These are phyloP conservation scores for Diutina scorzettiae DNA, from an alignment of 1,139 yeast species.

Conservation along the genomic window DNA sequence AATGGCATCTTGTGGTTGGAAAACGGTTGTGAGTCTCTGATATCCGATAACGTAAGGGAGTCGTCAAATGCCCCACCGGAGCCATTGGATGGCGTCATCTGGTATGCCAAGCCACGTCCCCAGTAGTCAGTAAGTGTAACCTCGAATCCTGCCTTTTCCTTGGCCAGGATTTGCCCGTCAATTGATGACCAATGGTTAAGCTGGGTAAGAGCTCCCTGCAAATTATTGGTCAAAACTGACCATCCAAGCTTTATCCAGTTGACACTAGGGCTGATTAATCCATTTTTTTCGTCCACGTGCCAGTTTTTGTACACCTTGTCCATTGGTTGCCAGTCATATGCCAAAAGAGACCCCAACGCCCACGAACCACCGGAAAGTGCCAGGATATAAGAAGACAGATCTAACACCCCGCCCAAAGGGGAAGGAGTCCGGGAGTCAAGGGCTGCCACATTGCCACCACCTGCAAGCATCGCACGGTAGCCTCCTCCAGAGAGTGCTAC, in stretches of 20 bases:
- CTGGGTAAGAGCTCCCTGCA: conserved; percentile 18
- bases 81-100: conserved; percentile 44
- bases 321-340: not conserved
- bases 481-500: conserved; percentile 1
- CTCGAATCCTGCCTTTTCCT: conserved; percentile 67
- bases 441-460: conserved; percentile 1
- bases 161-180: conserved; percentile 41
- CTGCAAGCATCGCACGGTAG: conserved; percentile 4
- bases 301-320: conserved; percentile 18
- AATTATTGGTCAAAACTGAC: conserved; percentile 15
- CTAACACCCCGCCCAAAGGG: conserved; percentile 1
- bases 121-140: conserved; percentile 79
- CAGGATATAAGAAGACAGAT: not conserved
- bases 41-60: not conserved
- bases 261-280: conserved; percentile 16
- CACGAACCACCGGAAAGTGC: conserved; percentile 2
- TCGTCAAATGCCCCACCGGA: conserved; percentile 17
- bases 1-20: conserved; percentile 61
- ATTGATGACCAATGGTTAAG: conserved; percentile 27
- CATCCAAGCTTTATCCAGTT: conserved; percentile 14
- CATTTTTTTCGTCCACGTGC: conserved; percentile 22
- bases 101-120: conserved; percentile 80
- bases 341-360: not conserved
- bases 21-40: conserved; percentile 29
- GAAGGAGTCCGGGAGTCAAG: not conserved